Evolutionary conservation across 148 eudicot species (phyloP), one percentile per base, ranked within the genome.

Genomic region (Fallopia convolvulus): DNA sequence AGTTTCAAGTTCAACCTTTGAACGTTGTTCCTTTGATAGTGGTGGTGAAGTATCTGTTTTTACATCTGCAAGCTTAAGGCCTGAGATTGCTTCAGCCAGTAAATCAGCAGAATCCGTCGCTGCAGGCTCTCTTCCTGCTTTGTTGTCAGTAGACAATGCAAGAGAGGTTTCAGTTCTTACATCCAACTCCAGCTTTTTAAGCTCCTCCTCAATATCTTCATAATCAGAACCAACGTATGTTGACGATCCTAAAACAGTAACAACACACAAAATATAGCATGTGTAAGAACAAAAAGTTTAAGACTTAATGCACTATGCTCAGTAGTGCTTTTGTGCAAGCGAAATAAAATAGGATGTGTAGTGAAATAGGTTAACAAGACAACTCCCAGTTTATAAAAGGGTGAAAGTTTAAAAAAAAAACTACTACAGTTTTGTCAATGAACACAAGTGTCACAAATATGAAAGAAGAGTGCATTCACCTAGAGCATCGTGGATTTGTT

Each of bases 201-300:
- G 86, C 81, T 92, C 98, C 44, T 90, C 95, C 78, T 89, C 97
- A 36, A 92, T 20, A 82, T 86, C 91, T 77, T 85, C 93, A 79
- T 90, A 89, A 32, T 88, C 92, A 55, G 58, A 78, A 71, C 70
- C 87, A 30, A 47, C 76, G 79, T 75, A 80, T 40, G 83, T 82
- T 40, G 84, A 75, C 72, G 88, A 80, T 82, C 82, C 94, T 89
- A 85, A 71, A 75, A 78, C 20, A 39, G 44, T 21, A 46, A 53
- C 56, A 44, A 53, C 13, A 77, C 18, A 9, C 3, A 63, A 30
- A 42, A 56, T 42, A 32, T 48, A 61, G 56, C 41, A 6, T 44
- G 10, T 72, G 9, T 42, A 8, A 1, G 30, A 36, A 70, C 11
- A 66, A 6, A n/a, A 33, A 1, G 32, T 56, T 56, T 26, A 8